Base-by-base conservation (phyloP, 2,329 filamentous ascomycete genomes). In the Fusarium sp. region DNA sequence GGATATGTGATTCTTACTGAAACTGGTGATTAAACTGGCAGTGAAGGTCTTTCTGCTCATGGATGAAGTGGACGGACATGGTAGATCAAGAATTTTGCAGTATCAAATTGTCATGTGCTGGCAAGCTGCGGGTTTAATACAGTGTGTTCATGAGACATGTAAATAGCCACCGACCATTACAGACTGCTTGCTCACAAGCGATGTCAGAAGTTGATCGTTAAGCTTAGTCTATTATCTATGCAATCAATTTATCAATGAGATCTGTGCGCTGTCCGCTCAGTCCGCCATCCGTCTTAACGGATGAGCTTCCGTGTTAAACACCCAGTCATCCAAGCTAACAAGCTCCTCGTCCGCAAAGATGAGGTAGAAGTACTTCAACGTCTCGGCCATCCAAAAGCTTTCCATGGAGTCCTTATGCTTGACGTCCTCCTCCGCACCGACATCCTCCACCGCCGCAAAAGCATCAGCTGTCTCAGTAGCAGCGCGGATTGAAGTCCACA, bases 301-400 rank as follows among this genome's bases (percentile, higher is more conserved):
- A 69, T 87, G 85, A 0, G 83, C 84, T 72, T 86, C 85, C 0
- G 85, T 86, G 60, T 86, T 87, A 50, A 89, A 80, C 41, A 93
- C 89, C 79, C 85, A 92, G 6, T 92, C 85, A 76, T 93, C 91
- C 73, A 93, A 72, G 73, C 85, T 91, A 23, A 92, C 80, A 18
- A 88, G 70, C 13, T 85, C 82, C 3, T 88, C 86, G 42, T 91
- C 85, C n/a, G 85, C 86, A 72, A 92, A 93, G 28, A 92, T 84
- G 41, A 93, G 75, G 67, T 90, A 93, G 52, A 92, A 92, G 65
- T 93, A 93, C 79, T 93, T 93, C 64, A 93, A 79, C 30, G 91
- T 93, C 80, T 93, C 91, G 0, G 88, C 87, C 71, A 90, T 81
- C 89, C 91, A 93, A 74, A 92, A 92, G 62, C 82, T 75, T 67